Conservation (phyloP, 1,139 yeast species). For the Yamadazyma friedrichii region DNA sequence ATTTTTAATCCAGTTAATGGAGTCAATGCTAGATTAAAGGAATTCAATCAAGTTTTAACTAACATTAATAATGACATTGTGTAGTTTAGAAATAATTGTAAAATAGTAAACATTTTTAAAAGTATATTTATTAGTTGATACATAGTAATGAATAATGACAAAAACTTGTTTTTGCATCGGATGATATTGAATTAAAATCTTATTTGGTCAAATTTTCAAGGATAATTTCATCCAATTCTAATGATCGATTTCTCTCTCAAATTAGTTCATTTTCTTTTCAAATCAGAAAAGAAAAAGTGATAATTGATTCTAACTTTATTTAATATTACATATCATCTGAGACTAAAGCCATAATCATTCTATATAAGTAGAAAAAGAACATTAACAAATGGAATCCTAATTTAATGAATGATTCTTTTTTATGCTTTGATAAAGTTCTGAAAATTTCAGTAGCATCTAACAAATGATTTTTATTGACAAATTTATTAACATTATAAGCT, state of each 20-base stretch:
- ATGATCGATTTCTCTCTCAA: not conserved
- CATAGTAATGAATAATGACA: constrained; percentile 9
- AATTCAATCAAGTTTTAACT: constrained; percentile 24
- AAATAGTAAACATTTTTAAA: not conserved
- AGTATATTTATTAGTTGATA: constrained; percentile 5
- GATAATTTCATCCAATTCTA: no score
- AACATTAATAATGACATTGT: constrained; percentile 6
- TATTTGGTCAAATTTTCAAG: not conserved
- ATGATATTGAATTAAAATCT: constrained; percentile 1
- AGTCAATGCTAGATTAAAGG: constrained; percentile 30
- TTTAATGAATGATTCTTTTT: constrained; percentile 87
- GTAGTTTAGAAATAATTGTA: not conserved
- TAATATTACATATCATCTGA: constrained; percentile 46
- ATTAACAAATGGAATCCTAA: constrained; percentile 86
- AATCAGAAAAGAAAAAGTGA: no score
- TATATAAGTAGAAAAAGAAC: constrained; percentile 94
- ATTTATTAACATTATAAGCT: constrained; percentile 77
- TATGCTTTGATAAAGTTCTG: constrained; percentile 89
- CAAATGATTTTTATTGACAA: constrained; percentile 73
- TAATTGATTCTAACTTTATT: no score
- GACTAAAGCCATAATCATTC: constrained; percentile 95
- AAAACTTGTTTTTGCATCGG: not conserved
- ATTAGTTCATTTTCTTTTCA: not conserved
- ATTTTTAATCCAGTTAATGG: constrained; percentile 43
- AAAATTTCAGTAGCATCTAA: constrained; percentile 98